phyloP scores from a whole-genome alignment of 106 monocot genomes.

The Phalaenopsis equestris region DNA sequence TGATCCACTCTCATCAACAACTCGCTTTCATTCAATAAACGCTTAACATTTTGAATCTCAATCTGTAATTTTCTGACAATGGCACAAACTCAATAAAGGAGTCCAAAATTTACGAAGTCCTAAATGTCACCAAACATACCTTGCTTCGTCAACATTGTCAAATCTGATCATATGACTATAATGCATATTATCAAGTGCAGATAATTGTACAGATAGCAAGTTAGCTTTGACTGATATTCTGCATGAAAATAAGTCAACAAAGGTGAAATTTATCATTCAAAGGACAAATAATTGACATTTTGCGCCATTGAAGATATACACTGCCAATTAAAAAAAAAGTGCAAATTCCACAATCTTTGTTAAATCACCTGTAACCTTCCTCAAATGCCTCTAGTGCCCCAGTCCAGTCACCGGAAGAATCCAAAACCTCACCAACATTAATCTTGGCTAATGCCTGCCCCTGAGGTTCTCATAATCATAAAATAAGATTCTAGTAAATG shows the following conservation, averaged over 20 bases:
- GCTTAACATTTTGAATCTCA: constrained; percentile 59
- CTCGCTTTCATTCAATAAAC: constrained; percentile 29
- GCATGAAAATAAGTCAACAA: constrained; percentile 8
- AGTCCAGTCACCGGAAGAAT: constrained; percentile 87
- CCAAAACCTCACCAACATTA: constrained; percentile 80
- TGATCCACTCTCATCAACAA: constrained; percentile 18
- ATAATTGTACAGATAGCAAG: constrained; percentile 44
- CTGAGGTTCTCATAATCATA: constrained; percentile 29
- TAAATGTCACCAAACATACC: constrained; percentile 21
- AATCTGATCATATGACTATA: constrained; percentile 99
- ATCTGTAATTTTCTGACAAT: constrained; percentile 70
- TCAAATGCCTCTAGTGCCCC: constrained; percentile 80
- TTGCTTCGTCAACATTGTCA: constrained; percentile 87
- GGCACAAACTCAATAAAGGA: constrained; percentile 3
- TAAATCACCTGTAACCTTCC: constrained; percentile 76
- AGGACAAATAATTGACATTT: neutral
- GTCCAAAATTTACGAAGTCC: neutral
- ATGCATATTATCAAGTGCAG: constrained; percentile 95
- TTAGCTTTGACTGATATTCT: constrained; percentile 79
- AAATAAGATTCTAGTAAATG: neutral
- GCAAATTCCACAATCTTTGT: neutral
- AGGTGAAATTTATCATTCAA: neutral
- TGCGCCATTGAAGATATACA: neutral
- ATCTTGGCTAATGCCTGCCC: constrained; percentile 95
- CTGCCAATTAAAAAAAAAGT: neutral